phyloP scores from a whole-genome alignment of 2,329 filamentous ascomycete species.

The Penicillium sp. region DNA sequence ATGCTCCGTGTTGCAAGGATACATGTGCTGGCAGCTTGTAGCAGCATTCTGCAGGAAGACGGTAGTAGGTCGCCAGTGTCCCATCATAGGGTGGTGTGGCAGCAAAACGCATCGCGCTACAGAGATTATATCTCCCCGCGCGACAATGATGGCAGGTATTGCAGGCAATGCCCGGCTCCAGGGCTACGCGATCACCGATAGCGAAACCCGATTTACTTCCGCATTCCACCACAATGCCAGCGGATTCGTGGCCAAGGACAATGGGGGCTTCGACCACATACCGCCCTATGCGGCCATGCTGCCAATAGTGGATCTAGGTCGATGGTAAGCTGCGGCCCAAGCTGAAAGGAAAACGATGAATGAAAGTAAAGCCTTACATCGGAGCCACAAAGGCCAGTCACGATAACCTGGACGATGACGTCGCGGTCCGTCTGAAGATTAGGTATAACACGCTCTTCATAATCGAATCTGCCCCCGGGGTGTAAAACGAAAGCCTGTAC shows the following conservation, averaged over 20 bases:
- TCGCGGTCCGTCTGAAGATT: slow-evolving; percentile 45
- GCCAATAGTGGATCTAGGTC: slow-evolving; percentile 33
- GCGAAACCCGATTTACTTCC: slow-evolving; percentile 47
- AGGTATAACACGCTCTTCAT: slow-evolving; percentile 16
- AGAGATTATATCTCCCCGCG: slow-evolving; percentile 75
- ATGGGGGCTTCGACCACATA: slow-evolving; percentile 31
- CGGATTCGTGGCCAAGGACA: slow-evolving; percentile 57
- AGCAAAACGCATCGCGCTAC: slow-evolving; percentile 73
- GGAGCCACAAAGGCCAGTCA: slow-evolving; percentile 75
- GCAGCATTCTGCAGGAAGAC: slow-evolving; percentile 73
- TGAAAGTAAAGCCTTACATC: too few relatives aligned
- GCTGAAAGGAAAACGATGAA: too few relatives aligned
- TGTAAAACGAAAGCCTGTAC: slow-evolving; percentile 17
- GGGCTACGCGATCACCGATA: slow-evolving; percentile 62
- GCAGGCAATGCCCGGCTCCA: slow-evolving; percentile 65
- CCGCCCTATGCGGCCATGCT: slow-evolving; percentile 31
- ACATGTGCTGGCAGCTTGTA: slow-evolving; percentile 60
- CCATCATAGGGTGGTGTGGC: slow-evolving; percentile 82
- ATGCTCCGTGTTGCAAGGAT: slow-evolving; percentile 67
- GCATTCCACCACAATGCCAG: slow-evolving; percentile 52
- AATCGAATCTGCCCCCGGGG: slow-evolving; percentile 18
- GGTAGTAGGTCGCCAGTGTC: slow-evolving; percentile 74
- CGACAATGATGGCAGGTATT: slow-evolving; percentile 64
- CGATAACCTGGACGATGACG: slow-evolving; percentile 67
- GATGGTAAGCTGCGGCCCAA: too few relatives aligned